Conservation (phyloP, 768 basidiomycete genomes). For the Amanita jacksonii region DNA sequence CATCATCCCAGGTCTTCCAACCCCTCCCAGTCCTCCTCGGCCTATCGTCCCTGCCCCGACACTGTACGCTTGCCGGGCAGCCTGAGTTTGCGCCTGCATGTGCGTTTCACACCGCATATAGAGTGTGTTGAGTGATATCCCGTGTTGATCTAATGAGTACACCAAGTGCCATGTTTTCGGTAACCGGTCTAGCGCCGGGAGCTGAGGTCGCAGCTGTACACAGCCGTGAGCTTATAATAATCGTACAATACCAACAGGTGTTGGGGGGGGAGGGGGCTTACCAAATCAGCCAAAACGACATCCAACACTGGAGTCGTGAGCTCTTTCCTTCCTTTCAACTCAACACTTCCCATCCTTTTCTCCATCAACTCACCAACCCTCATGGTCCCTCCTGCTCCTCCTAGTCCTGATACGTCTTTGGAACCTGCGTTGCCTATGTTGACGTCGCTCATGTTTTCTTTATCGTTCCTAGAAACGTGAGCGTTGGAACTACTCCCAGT, state of each 20-base stretch:
- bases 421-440: too few relatives aligned
- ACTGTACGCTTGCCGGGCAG: slow-evolving; percentile 25
- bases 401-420: not conserved
- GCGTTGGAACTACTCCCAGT: too few relatives aligned
- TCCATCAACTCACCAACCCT: slow-evolving; percentile 37
- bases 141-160: slow-evolving; percentile 92
- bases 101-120: slow-evolving; percentile 54
- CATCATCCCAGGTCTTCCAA: slow-evolving; percentile 20
- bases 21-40: not conserved
- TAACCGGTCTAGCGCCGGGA: slow-evolving; percentile 69
- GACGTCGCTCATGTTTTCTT: too few relatives aligned
- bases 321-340: slow-evolving; percentile 46
- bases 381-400: slow-evolving; percentile 8
- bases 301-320: slow-evolving; percentile 44
- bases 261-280: slow-evolving; percentile 23
- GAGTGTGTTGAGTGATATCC: slow-evolving; percentile 84
- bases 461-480: too few relatives aligned
- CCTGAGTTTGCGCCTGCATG: slow-evolving; percentile 21
- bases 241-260: not conserved
- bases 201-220: slow-evolving; percentile 55
- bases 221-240: not conserved
- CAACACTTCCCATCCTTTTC: slow-evolving; percentile 38
- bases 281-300: slow-evolving; percentile 47
- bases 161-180: slow-evolving; percentile 66
- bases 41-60: not conserved